Base-by-base conservation (phyloP, 2,329 filamentous ascomycete genomes). In the Cladorrhinum sp. region DNA sequence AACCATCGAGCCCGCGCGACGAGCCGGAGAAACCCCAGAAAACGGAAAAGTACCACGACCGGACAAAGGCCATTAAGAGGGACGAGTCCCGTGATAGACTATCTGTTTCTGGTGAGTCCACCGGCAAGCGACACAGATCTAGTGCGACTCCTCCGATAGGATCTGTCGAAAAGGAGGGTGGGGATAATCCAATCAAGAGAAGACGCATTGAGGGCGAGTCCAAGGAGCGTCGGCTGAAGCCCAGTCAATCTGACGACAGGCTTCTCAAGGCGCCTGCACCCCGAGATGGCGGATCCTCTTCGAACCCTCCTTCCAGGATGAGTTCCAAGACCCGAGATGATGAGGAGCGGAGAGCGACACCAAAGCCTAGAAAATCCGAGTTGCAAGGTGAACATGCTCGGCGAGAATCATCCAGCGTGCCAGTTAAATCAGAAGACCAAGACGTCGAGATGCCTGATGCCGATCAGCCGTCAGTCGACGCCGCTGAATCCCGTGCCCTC, bases 1-100 rank as follows among this genome's bases (percentile, higher is more conserved):
- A 85, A 41, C 77, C 80, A 1, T 74, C 79, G 3, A 85, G 84
- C 57, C 82, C 79, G 1, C 75, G 75, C n/a, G 83, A 86, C 5
- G 82, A 85, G 6, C 57, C 69, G 5, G 83, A 85, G 18, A 83
- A 81, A 68, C 65, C 75, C 22, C 65, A 63, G 20, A 78, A 79
- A 59, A 77, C 78, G 1, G 83, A 86, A 62, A 85, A 81, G 61
- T 81, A 84, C 58, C 81, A 84, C 58, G 84, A 86, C 63, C 78
- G 83, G 56, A 82, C 84, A 22, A 85, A 86, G 67, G 81, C 83
- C 18, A 71, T 87, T 12, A 87, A 85, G 69, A 78, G 84, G 60
- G 84, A 88, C 62, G 83, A 85, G 63, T 85, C 84, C 2, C 80
- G 79, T 56, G 85, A 88, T 62, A 76, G 79, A 27, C 70, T 81